These are phyloP conservation scores for Casaregolazyma lundiana DNA, from an alignment of 1,139 yeast species.

Conservation along the genomic window DNA sequence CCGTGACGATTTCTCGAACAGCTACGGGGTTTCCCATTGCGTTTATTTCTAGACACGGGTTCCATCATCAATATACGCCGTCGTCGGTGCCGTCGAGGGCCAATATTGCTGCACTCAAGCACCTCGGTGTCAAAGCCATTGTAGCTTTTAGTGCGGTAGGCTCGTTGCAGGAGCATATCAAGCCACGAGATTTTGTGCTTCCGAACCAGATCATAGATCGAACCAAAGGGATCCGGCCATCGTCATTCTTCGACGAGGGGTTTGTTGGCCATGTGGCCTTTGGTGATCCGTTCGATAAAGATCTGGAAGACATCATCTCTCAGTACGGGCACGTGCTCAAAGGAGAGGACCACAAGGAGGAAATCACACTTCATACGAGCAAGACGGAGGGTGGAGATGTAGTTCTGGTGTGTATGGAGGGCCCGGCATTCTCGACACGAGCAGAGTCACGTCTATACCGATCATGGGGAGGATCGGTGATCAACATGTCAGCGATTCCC, in stretches of 20 bases:
- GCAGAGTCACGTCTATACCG: constrained; percentile 93
- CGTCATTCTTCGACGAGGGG: constrained; percentile 87
- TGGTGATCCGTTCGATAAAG: constrained; percentile 91
- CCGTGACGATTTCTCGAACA: constrained; percentile 82
- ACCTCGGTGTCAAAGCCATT: constrained; percentile 78
- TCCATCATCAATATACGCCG: constrained; percentile 83
- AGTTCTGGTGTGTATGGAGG: constrained; percentile 95
- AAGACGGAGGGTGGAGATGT: constrained; percentile 58
- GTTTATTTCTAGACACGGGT: constrained; percentile 91
- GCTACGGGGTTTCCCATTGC: constrained; percentile 80
- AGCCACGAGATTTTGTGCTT: constrained; percentile 89
- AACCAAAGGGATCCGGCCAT: constrained; percentile 89
- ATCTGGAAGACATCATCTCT: constrained; percentile 60
- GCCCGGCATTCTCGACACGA: constrained; percentile 95
- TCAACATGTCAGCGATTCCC: constrained; percentile 94
- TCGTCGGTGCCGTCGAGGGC: constrained; percentile 90
- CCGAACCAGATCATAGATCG: constrained; percentile 96
- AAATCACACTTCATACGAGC: constrained; percentile 52
- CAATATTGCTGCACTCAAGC: constrained; percentile 91
- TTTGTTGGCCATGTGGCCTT: constrained; percentile 96
- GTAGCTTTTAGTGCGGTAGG: constrained; percentile 97
- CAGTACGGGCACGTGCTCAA: constrained; percentile 53
- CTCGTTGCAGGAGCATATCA: constrained; percentile 80
- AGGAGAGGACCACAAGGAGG: constrained; percentile 35
- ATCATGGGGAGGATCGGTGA: constrained; percentile 89